Base-by-base conservation (phyloP, 306 rosid genomes). In the Cucurbita moschata region DNA sequence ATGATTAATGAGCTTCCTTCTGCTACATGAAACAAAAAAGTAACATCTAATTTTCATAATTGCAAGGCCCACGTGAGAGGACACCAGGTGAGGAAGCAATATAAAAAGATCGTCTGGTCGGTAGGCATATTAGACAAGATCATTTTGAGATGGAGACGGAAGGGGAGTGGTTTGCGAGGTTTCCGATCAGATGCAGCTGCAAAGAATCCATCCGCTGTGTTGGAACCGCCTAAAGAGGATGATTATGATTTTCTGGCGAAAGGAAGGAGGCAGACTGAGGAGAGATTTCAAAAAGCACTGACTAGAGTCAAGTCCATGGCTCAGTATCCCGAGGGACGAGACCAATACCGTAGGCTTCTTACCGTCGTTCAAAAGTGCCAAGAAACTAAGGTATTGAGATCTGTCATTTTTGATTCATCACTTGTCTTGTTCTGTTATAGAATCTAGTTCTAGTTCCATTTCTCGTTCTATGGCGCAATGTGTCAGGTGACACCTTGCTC, bases 131-230 rank as follows among this genome's bases (percentile, higher is more conserved):
- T 92, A 76, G 97, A 92, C 76, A 91, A 91, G 82, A 79, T 89
- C 75, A 89, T 92, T 77, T 81, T 92, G 76, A 92, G 97, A 5
- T 92, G 97, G 97, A 89, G 97, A 81, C 96, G 97, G 52, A 92
- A 89, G 82, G 94, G 94, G 75, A 83, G 88, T 46, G 94, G 97
- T 74, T 81, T 92, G 43, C 92, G 96, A n/a, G 97, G 97, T 52
- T 91, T 88, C 82, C 84, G 87, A 76, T 80, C 80, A 2, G 93
- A 89, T 67, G 73, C 83, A 55, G 76, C 65, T 75, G 63, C 71
- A 60, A 85, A 87, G 83, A 89, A 69, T 67, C 84, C 87, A 35
- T 52, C 1, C 73, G 57, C 67, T 46, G 77, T 76, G 72, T 76
- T 64, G 13, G 81, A 63, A 50, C 73, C 87, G 56, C 43, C 21